Percentiles rank a stretch among this genome's conserved stretches.
Conservation (phyloP, 73 alveolate genomes). For the Paramecium octaurelia region DNA sequence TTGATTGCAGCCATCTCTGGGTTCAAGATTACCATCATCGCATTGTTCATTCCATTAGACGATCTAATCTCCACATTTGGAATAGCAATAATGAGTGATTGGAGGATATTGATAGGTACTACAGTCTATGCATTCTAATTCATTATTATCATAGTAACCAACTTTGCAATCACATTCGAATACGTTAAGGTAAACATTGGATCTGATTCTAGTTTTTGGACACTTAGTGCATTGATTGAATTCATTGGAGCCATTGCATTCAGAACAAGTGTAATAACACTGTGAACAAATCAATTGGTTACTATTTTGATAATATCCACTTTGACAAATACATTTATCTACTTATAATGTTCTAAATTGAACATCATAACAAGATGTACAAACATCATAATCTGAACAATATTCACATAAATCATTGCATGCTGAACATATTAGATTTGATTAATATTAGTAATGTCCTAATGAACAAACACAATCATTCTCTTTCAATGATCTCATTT, state of each 20-base stretch:
- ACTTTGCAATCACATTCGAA: not conserved
- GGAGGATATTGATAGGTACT: not conserved
- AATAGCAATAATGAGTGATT: not conserved
- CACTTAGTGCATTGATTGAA: not conserved
- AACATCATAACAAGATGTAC: not conserved
- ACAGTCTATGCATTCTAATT: slow-evolving; percentile 7
- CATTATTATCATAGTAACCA: slow-evolving; percentile 16
- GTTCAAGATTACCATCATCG: not conserved
- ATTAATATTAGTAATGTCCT: not conserved
- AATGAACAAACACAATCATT: not conserved
- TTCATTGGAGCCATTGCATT: not conserved
- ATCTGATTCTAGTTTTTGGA: not conserved
- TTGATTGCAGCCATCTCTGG: not conserved
- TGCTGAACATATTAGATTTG: not conserved
- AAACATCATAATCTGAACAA: not conserved
- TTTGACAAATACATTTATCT: not conserved
- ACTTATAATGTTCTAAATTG: not conserved
- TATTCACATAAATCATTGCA: not conserved
- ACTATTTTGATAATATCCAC: not conserved
- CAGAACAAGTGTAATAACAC: not conserved
- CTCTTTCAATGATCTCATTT: not conserved
- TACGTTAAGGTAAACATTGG: not conserved
- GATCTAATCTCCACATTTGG: not conserved
- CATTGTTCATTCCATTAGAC: slow-evolving; percentile 26
- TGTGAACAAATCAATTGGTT: not conserved